phyloP scores from a whole-genome alignment of 306 rosid genomes.

The Erythrophleum fordii region DNA sequence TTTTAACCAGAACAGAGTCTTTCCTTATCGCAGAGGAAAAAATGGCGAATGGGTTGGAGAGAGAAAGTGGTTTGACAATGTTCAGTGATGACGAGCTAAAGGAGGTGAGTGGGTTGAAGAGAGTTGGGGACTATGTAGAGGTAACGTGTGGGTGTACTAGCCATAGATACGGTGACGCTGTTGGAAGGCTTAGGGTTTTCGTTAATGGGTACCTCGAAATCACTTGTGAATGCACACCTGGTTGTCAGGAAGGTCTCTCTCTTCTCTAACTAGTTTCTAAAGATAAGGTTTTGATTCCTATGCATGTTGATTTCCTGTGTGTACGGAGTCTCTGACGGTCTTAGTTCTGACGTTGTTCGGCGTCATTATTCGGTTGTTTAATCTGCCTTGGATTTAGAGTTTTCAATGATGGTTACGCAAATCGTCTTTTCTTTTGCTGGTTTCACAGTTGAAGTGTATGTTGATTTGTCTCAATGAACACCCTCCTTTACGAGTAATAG shows the following conservation, averaged over 20 bases:
- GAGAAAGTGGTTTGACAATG: constrained; percentile 58
- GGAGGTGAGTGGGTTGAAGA: constrained; percentile 81
- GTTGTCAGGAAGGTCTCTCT: constrained; percentile 85
- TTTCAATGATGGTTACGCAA: constrained; percentile 24
- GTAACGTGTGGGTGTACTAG: constrained; percentile 97
- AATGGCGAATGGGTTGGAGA: constrained; percentile 75
- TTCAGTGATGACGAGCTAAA: constrained; percentile 89
- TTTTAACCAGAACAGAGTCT: constrained; percentile 53
- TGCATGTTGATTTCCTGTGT: constrained; percentile 36
- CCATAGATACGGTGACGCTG: constrained; percentile 95
- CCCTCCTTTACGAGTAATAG: background rate
- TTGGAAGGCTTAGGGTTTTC: constrained; percentile 99
- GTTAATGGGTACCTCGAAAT: constrained; percentile 79
- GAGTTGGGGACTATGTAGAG: constrained; percentile 73
- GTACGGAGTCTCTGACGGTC: constrained; percentile 32
- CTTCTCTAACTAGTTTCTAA: constrained; percentile 1
- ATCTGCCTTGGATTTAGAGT: constrained; percentile 41
- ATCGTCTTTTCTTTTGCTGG: constrained; percentile 21
- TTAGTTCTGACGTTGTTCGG: constrained; percentile 54
- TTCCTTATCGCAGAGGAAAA: constrained; percentile 28
- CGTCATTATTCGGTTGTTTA: constrained; percentile 33
- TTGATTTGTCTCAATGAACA: constrained; percentile 53
- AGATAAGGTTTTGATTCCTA: constrained; percentile 33
- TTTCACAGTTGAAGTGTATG: constrained; percentile 53
- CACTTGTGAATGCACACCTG: constrained; percentile 98